These are phyloP conservation scores for Aspergillus quadrilineatus DNA, from an alignment of 2,329 filamentous ascomycete genomes.

Conservation along the genomic window DNA sequence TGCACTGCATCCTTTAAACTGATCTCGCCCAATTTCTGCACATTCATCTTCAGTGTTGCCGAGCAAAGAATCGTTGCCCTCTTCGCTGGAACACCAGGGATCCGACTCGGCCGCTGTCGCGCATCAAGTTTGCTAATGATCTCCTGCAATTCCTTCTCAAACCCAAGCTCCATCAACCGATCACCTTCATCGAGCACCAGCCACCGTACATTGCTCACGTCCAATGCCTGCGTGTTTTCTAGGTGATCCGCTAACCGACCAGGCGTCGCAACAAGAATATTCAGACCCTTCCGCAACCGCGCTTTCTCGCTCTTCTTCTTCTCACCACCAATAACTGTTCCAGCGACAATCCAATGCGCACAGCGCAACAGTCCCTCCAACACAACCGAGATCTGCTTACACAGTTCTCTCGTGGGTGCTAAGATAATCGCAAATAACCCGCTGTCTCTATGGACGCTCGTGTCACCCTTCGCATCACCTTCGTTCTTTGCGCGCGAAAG, in stretches of 20 bases:
- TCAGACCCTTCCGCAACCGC: slow-evolving; percentile 87
- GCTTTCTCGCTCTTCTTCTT: slow-evolving; percentile 85
- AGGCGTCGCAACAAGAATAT: slow-evolving; percentile 92
- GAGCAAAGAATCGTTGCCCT: slow-evolving; percentile 89
- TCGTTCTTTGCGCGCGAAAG: slow-evolving; percentile 54
- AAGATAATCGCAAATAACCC: slow-evolving; percentile 93
- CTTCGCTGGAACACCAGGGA: slow-evolving; percentile 66
- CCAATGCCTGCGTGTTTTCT: slow-evolving; percentile 84
- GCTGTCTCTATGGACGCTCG: slow-evolving; percentile 73
- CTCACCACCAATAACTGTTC: slow-evolving; percentile 73
- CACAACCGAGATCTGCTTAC: slow-evolving; percentile 87
- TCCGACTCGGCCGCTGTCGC: slow-evolving; percentile 61
- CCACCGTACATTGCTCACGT: slow-evolving; percentile 88
- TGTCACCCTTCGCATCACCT: slow-evolving; percentile 40
- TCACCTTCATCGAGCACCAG: slow-evolving; percentile 94
- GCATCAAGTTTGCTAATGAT: slow-evolving; percentile 78
- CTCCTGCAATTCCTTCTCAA: slow-evolving; percentile 87
- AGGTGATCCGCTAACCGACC: slow-evolving; percentile 89
- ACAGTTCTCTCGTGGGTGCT: slow-evolving; percentile 88
- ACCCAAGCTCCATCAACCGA: slow-evolving; percentile 96
- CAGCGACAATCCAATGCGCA: slow-evolving; percentile 90
- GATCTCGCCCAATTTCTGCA: slow-evolving; percentile 89
- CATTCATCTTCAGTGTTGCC: slow-evolving; percentile 96
- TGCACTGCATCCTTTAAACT: slow-evolving; percentile 90
- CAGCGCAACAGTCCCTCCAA: slow-evolving; percentile 83